Evolutionary conservation across 106 monocot genomes (phyloP).

Genomic region (Dioscorea alata): DNA sequence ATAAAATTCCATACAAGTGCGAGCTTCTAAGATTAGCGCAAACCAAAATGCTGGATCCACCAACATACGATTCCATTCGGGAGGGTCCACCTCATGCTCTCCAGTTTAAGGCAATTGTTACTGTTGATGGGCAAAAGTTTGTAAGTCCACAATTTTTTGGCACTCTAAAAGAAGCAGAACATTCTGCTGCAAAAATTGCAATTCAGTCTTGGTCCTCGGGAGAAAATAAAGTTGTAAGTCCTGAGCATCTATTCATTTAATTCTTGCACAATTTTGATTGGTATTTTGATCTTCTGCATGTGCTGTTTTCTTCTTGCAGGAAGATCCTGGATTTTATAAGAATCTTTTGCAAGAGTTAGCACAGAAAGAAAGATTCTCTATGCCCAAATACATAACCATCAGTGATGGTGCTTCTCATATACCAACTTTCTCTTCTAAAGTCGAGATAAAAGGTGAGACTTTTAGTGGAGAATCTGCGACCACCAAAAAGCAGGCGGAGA

Average conservation of each 20-base stretch:
- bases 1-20: conserved; percentile 35
- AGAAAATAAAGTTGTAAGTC: conserved; percentile 32
- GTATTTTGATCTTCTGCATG: not conserved
- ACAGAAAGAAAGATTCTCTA: conserved; percentile 46
- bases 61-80: conserved; percentile 29
- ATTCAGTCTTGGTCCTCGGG: conserved; percentile 31
- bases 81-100: conserved; percentile 29
- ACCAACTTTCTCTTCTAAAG: conserved; percentile 44
- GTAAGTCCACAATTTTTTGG: conserved; percentile 33
- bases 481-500: conserved; percentile 80
- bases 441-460: conserved; percentile 49
- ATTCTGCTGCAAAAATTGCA: conserved; percentile 67
- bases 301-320: conserved; percentile 27
- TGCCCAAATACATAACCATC: conserved; percentile 46
- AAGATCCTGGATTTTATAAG: conserved; percentile 39
- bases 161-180: conserved; percentile 65
- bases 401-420: conserved; percentile 29
- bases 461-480: conserved; percentile 53
- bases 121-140: conserved; percentile 54
- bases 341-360: conserved; percentile 48
- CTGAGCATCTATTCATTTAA: not conserved
- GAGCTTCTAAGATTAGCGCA: conserved; percentile 53
- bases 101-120: conserved; percentile 55
- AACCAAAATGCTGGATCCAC: conserved; percentile 30
- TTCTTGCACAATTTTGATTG: not conserved